Evolutionary conservation across 1,284 basidiomycete genomes (phyloP).

Genomic region (Pascua sp.): DNA sequence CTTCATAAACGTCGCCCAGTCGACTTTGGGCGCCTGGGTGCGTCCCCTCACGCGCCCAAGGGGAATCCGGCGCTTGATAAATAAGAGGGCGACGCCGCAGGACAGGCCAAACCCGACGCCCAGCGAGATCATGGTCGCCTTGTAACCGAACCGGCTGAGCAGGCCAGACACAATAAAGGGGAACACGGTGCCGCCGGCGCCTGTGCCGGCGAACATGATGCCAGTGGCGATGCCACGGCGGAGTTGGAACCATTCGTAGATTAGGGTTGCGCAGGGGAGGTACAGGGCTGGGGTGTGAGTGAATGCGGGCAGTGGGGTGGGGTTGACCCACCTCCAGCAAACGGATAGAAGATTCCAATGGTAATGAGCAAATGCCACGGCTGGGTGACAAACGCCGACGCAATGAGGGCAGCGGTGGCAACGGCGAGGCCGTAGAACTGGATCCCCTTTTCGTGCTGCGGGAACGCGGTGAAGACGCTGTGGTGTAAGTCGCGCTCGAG

Average conservation of each 20-base stretch:
- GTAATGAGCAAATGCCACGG: conserved; percentile 47
- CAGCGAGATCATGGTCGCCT: conserved; percentile 42
- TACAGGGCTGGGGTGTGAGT: conserved; percentile 33
- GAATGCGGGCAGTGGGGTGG: too few relatives aligned
- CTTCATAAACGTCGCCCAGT: conserved; percentile 30
- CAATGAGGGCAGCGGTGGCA: conserved; percentile 28
- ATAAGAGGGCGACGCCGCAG: conserved; percentile 32
- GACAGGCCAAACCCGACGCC: conserved; percentile 36
- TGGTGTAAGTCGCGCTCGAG: too few relatives aligned
- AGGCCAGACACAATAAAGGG: conserved; percentile 42
- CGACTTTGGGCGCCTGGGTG: conserved; percentile 10
- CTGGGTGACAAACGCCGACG: conserved; percentile 41
- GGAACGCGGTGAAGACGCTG: conserved; percentile 34
- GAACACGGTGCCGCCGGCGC: conserved; percentile 44
- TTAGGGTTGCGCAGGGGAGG: conserved; percentile 44
- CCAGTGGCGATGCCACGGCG: conserved; percentile 44
- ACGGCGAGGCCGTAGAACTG: conserved; percentile 32
- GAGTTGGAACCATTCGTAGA: conserved; percentile 47
- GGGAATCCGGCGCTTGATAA: conserved; percentile 45
- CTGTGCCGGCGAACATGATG: conserved; percentile 46
- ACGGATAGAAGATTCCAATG: conserved; percentile 43
- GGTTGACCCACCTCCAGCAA: conserved; percentile 29
- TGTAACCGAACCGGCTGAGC: conserved; percentile 45
- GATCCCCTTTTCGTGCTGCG: conserved; percentile 25
- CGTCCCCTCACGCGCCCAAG: conserved; percentile 9